phyloP scores from a whole-genome alignment of 2,329 filamentous ascomycete genomes.

The Domatiomyces catenatus region DNA sequence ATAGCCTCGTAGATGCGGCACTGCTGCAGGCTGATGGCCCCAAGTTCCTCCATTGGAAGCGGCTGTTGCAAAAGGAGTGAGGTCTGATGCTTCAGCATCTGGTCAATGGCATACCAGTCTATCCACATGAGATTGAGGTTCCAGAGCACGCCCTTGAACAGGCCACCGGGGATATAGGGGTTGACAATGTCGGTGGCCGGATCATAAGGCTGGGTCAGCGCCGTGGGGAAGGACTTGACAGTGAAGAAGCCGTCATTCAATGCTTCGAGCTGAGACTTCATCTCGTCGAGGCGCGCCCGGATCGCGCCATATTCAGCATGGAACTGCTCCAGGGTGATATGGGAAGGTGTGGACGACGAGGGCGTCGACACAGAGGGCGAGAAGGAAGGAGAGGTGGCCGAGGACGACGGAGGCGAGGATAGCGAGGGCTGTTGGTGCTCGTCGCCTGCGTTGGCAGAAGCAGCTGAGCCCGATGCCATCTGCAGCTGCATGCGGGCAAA shows the following conservation, averaged over 20 bases:
- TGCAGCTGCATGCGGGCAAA: conserved; percentile 48
- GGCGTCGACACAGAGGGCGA: background rate
- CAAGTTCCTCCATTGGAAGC: conserved; percentile 37
- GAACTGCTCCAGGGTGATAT: conserved; percentile 52
- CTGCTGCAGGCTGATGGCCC: conserved; percentile 48
- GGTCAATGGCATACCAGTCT: conserved; percentile 62
- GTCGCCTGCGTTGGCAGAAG: background rate
- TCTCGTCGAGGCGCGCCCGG: conserved; percentile 26
- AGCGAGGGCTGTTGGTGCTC: background rate
- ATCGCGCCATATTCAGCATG: conserved; percentile 43
- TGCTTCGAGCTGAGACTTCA: conserved; percentile 41
- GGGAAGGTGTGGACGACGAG: conserved; percentile 31
- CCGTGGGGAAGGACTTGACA: conserved; percentile 47
- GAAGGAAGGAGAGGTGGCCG: background rate
- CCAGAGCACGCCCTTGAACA: conserved; percentile 58
- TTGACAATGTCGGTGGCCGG: conserved; percentile 53
- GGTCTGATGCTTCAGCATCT: conserved; percentile 68
- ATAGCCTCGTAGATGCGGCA: conserved; percentile 71
- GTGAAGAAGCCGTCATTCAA: conserved; percentile 48
- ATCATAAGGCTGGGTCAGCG: conserved; percentile 29
- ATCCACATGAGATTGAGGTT: conserved; percentile 58
- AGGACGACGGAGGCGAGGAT: background rate
- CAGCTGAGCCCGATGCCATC: background rate
- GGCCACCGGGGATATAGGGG: conserved; percentile 52
- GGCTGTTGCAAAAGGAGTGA: conserved; percentile 40